Evolutionary conservation across 768 basidiomycete species (phyloP).

Genomic region (Megacollybia marginata): DNA sequence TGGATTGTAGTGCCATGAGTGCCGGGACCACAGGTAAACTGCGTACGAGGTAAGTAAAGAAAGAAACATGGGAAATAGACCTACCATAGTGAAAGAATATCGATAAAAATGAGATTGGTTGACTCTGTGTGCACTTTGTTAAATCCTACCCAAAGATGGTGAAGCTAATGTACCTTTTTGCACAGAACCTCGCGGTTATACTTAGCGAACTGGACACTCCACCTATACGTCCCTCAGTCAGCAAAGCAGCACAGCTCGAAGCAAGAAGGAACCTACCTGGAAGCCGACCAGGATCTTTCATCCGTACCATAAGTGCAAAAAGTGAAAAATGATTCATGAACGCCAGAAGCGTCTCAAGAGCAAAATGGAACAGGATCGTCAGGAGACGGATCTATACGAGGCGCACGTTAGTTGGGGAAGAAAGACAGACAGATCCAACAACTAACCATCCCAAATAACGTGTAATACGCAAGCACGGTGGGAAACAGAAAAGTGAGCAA

Average conservation of each 20-base stretch:
- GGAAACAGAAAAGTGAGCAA: too few species aligned
- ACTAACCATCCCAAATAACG: slow-evolving; percentile 64
- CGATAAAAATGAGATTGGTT: slow-evolving; percentile 39
- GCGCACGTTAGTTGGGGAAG: not conserved
- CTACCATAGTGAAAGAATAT: slow-evolving; percentile 58
- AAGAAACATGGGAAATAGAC: slow-evolving; percentile 10
- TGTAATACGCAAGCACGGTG: slow-evolving; percentile 20
- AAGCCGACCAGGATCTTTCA: slow-evolving; percentile 77
- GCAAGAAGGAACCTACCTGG: slow-evolving; percentile 47
- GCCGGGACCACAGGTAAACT: slow-evolving; percentile 44
- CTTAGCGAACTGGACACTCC: slow-evolving; percentile 22
- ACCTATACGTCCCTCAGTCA: slow-evolving; percentile 13
- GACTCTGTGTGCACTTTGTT: slow-evolving; percentile 32
- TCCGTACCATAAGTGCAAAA: slow-evolving; percentile 76
- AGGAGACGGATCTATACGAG: slow-evolving; percentile 39
- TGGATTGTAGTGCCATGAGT: slow-evolving; percentile 52
- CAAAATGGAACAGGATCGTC: slow-evolving; percentile 52
- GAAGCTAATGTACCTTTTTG: slow-evolving; percentile 10
- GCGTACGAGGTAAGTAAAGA: not conserved
- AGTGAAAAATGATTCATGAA: slow-evolving; percentile 92
- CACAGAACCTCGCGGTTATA: not conserved
- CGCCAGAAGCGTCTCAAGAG: slow-evolving; percentile 56
- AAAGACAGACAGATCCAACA: not conserved
- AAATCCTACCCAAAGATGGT: not conserved
- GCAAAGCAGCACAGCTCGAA: not conserved